These are phyloP conservation scores for Chlorociboria aeruginascens DNA, from an alignment of 495 filamentous ascomycete genomes.

Conservation along the genomic window DNA sequence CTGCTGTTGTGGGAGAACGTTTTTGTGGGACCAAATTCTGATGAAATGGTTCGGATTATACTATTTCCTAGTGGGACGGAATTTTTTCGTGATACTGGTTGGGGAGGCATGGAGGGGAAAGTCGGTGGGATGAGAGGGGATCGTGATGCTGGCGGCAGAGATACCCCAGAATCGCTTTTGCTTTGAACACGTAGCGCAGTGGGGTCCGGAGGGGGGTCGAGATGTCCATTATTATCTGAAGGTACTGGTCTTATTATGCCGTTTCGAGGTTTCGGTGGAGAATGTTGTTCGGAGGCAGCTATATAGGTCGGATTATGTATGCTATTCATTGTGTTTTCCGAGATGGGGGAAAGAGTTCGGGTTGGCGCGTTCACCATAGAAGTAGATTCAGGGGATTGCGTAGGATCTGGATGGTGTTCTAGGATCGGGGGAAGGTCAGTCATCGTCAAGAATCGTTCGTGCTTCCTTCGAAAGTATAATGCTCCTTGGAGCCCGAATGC, in stretches of 20 bases:
- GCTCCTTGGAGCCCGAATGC: too few species aligned
- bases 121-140: not conserved
- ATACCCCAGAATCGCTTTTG: conserved; percentile 1
- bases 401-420: too few species aligned
- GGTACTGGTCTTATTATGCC: conserved; percentile 10
- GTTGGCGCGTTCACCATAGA: not conserved
- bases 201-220: not conserved
- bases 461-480: too few species aligned
- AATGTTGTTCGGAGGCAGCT: not conserved
- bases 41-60: conserved; percentile 11
- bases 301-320: not conserved
- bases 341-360: conserved; percentile 12
- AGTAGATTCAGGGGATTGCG: not conserved
- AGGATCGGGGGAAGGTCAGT: too few species aligned
- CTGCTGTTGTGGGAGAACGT: not conserved
- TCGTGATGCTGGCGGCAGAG: not conserved
- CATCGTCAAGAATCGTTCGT: not conserved
- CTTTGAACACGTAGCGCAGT: not conserved
- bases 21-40: conserved; percentile 14
- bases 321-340: conserved; percentile 15
- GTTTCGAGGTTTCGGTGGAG: conserved; percentile 3
- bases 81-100: conserved; percentile 7
- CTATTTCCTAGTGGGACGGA: conserved; percentile 9
- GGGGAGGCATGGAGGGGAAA: too few species aligned
- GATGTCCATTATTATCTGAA: not conserved